Conservation (phyloP, 2,329 filamentous ascomycete genomes). For the Magnaporthales sp. region DNA sequence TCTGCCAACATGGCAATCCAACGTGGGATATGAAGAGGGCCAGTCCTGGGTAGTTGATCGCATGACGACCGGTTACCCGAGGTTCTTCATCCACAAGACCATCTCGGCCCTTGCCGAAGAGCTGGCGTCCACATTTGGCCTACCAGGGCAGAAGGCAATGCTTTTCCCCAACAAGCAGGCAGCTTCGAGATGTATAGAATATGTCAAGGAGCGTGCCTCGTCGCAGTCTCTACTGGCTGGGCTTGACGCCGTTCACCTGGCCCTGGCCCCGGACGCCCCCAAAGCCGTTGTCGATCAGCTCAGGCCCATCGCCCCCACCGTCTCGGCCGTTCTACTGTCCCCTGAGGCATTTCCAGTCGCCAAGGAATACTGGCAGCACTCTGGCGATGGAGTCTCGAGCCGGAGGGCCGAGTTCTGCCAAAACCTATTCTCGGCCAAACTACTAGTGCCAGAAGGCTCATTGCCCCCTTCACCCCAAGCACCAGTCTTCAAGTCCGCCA, state of each 20-base stretch:
- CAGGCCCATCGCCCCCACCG: conserved; percentile 45
- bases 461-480: not conserved
- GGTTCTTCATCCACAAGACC: conserved; percentile 85
- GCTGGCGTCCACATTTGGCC: conserved; percentile 57
- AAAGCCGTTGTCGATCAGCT: conserved; percentile 38
- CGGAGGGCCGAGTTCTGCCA: conserved; percentile 86
- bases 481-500: conserved; percentile 32
- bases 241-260: conserved; percentile 52
- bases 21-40: conserved; percentile 90
- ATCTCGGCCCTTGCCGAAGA: conserved; percentile 66
- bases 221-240: conserved; percentile 38
- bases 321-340: conserved; percentile 66
- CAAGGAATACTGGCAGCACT: conserved; percentile 98
- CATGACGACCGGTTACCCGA: conserved; percentile 88
- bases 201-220: conserved; percentile 53
- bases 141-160: conserved; percentile 59
- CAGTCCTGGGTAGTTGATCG: conserved; percentile 75
- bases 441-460: conserved; percentile 29
- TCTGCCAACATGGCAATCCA: conserved; percentile 84
- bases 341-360: conserved; percentile 59
- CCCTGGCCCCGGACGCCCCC: conserved; percentile 45
- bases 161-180: conserved; percentile 68
- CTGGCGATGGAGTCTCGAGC: conserved; percentile 86
- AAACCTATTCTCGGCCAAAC: conserved; percentile 59
- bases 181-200: conserved; percentile 66